Conservation (phyloP, 1,284 basidiomycete genomes). For the Termitomyces sp. region DNA sequence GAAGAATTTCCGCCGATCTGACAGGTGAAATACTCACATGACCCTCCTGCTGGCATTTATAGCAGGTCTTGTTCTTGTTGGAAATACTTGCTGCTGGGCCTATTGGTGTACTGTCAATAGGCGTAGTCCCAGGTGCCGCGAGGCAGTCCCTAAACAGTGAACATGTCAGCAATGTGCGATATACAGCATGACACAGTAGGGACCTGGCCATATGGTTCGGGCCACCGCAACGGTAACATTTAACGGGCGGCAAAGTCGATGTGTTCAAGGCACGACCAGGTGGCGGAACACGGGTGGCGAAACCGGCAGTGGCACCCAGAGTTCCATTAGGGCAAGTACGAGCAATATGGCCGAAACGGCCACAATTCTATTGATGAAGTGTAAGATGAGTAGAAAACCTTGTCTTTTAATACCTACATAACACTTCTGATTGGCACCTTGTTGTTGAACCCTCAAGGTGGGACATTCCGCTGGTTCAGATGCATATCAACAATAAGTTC, state of each 20-base stretch:
- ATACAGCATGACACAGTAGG: not conserved
- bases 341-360: conserved; percentile 77
- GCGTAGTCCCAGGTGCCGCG: conserved; percentile 51
- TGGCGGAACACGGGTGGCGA: conserved; percentile 63
- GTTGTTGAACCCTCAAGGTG: conserved; percentile 64
- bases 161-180: not conserved
- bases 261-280: conserved; percentile 70
- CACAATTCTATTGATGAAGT: conserved; percentile 52
- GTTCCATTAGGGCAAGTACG: conserved; percentile 60
- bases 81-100: conserved; percentile 25
- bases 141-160: conserved; percentile 65
- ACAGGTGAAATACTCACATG: conserved; percentile 47
- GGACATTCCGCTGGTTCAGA: conserved; percentile 70
- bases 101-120: conserved; percentile 41
- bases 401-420: conserved; percentile 55
- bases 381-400: conserved; percentile 9
- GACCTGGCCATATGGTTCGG: conserved; percentile 80
- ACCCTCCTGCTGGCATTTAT: conserved; percentile 80
- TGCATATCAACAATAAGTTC: not conserved
- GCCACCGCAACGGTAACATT: conserved; percentile 79
- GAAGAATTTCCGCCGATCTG: not conserved
- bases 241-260: conserved; percentile 72
- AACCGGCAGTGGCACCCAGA: conserved; percentile 32
- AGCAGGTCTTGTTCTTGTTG: conserved; percentile 74
- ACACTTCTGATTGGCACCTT: conserved; percentile 69